Evolutionary conservation across 1,139 yeast species (phyloP), one percentile per base, ranked within the genome.

Genomic region (Suhomyces chickasaworum): DNA sequence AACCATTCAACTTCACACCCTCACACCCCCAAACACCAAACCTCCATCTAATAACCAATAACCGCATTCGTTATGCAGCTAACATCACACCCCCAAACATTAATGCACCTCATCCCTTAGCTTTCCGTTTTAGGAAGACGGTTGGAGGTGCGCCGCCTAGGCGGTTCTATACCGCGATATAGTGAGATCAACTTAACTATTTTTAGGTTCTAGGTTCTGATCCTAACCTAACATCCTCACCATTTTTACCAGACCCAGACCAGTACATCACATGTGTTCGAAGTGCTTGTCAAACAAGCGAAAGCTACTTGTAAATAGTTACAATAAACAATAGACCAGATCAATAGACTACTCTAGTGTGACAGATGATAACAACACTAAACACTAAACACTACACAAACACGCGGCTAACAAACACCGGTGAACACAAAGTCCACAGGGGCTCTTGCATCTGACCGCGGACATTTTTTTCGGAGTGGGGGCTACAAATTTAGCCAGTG

Each of bases 261-360:
- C 22, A 7, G 22, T 20, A 7, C 22, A 20, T 15, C 13, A 9
- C 16, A 13, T 10, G 29, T 25, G n/a, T 13, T 4, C 13, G 29
- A 10, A 6, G n/a, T 10, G n/a, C 29, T 13, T 25, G 29, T 29
- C 32, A 13, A 8, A 13, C 17, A 13, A 29, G 32, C 32, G 32
- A 29, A 10, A 10, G 32, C 32, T 29, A 21, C 37, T 35, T 35
- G 37, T 35, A 35, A 35, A 35, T 37, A 37, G 23, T 6, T 12
- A 37, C 22, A 37, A 25, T 17, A 27, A 23, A 27, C 32, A 29
- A 23, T 36, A 17, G 39, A 8, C 25, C 38, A 35, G 39, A 36
- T 36, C 39, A 23, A 22, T 23, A 23, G 27, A 8, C 32, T 29
- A n/a, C 9, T 4, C 18, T 29, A 17, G 17, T 7, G 17, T 29